Conservation (phyloP, 179 eudicot species). For the Silene vulgaris region DNA sequence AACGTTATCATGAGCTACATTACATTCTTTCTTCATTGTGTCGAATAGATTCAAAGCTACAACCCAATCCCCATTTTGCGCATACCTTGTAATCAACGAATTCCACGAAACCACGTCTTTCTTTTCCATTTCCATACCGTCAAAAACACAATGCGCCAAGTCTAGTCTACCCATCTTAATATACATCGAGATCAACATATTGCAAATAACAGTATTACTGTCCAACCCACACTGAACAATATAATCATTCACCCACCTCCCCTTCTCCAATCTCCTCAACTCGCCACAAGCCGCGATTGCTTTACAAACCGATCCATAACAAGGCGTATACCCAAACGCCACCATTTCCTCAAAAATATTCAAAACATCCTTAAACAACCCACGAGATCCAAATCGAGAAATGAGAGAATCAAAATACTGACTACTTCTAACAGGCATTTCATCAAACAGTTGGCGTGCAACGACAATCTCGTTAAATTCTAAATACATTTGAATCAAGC, state of each 20-base stretch:
- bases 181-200: slow-evolving; percentile 38
- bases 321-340: slow-evolving; percentile 18
- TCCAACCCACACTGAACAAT: slow-evolving; percentile 26
- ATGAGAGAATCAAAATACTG: slow-evolving; percentile 24
- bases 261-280: slow-evolving; percentile 30
- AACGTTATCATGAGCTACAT: slow-evolving; percentile 25
- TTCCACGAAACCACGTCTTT: slow-evolving; percentile 53
- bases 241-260: slow-evolving; percentile 26
- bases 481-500: slow-evolving; percentile 25
- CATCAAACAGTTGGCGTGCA: slow-evolving; percentile 34
- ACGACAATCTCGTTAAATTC: slow-evolving; percentile 18
- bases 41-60: slow-evolving; percentile 30
- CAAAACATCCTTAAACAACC: slow-evolving; percentile 26
- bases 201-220: slow-evolving; percentile 22
- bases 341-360: slow-evolving; percentile 26
- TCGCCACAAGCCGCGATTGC: slow-evolving; percentile 38
- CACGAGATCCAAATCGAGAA: slow-evolving; percentile 26
- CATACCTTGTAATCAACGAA: slow-evolving; percentile 37
- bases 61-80: slow-evolving; percentile 30
- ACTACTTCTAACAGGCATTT: slow-evolving; percentile 33
- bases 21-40: slow-evolving; percentile 27
- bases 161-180: slow-evolving; percentile 34
- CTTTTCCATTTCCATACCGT: slow-evolving; percentile 28
- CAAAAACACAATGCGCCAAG: slow-evolving; percentile 29
- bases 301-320: slow-evolving; percentile 24